Percentiles rank a stretch among this genome's conserved stretches.
Conservation (phyloP, 2,329 filamentous ascomycete genomes). For the Atkinsonella texensis region DNA sequence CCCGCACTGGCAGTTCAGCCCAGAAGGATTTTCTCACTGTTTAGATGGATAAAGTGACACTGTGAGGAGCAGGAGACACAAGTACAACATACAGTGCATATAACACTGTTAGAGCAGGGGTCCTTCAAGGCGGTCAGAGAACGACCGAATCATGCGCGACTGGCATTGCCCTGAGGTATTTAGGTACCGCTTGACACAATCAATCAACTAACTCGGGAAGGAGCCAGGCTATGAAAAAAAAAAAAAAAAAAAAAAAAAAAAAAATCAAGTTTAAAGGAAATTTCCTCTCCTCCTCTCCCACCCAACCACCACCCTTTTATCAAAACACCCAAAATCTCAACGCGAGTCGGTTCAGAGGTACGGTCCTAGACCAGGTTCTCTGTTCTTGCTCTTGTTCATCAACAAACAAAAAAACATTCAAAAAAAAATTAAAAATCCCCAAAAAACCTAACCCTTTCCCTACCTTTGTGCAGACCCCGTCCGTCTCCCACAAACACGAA, state of each 20-base stretch:
- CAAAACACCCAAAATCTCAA: constrained; percentile 29
- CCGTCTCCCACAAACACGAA: constrained; percentile 9
- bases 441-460: constrained; percentile 35
- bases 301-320: constrained; percentile 36
- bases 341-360: constrained; percentile 42
- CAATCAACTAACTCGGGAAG: too few species aligned
- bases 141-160: too few species aligned
- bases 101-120: too few species aligned
- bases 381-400: constrained; percentile 45
- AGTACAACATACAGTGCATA: too few species aligned
- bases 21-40: too few species aligned
- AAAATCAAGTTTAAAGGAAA: constrained; percentile 19
- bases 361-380: constrained; percentile 46
- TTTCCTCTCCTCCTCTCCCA: constrained; percentile 31
- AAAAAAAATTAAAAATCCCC: constrained; percentile 50
- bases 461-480: constrained; percentile 18
- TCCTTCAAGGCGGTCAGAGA: too few species aligned
- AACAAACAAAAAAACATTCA: constrained; percentile 36
- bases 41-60: too few species aligned
- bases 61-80: too few species aligned
- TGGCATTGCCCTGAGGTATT: background rate
- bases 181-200: background rate
- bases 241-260: constrained; percentile 16
- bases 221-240: constrained; percentile 13
- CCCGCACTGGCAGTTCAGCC: too few species aligned